Base-by-base conservation (phyloP, 2,329 filamentous ascomycete genomes). In the Fusarium devonianum region DNA sequence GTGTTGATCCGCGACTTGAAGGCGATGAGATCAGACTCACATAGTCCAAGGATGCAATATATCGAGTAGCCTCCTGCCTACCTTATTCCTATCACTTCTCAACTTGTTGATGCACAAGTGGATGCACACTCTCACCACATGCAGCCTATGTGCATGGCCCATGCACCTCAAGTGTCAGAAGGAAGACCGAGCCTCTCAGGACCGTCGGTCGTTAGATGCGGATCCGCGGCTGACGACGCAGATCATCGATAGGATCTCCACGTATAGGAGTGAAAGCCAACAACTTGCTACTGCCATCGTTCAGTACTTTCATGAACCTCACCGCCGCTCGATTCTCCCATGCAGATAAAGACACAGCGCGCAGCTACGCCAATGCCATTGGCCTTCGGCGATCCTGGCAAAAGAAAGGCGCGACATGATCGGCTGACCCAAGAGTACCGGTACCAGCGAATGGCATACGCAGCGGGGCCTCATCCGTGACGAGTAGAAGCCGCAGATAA, bases 151-250 rank as follows among this genome's bases (percentile, higher is more conserved):
- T n/a, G n/a, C n/a, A 23, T 6, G 19, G 28, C 18, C 16, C 9
- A 18, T n/a, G n/a, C n/a, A n/a, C n/a, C n/a, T n/a, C n/a, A n/a
- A n/a, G 33, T 41, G 52, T 39, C 33, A 49, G 26, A 21, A 39
- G 48, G 42, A 32, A 49, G 36, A 30, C 28, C 38, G n/a, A 40
- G n/a, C 16, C 19, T 16, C 46, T 60, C 56, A 60, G 37, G 45
- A 60, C 47, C 17, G 29, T 18, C 23, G 34, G 51, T 53, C 45
- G 47, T 58, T 40, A 30, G 28, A 25, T 18, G 36, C 32, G 43
- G 41, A 39, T 25, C 10, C 16, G 18, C 13, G 21, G 17, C 25
- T 30, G 28, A 46, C 34, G 32, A 56, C 36, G 5, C 19, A 16
- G 35, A 47, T 47, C 40, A 14, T 18, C 19, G 13, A 21, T 23